These are phyloP conservation scores for Nematodospora anomalae DNA, from an alignment of 1,139 yeast species.

Conservation along the genomic window DNA sequence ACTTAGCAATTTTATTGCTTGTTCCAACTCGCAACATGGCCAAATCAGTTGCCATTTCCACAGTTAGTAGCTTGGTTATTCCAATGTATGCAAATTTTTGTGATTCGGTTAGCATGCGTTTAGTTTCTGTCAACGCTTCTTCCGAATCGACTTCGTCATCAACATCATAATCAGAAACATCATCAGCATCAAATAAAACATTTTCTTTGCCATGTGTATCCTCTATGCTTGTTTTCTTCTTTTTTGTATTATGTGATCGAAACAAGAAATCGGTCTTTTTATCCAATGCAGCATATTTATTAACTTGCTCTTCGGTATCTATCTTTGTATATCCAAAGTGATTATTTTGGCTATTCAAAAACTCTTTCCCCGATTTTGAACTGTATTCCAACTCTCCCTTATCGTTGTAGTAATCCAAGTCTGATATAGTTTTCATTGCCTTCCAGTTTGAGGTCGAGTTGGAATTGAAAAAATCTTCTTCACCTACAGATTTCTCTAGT, in stretches of 20 bases:
- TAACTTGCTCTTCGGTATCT: constrained; percentile 85
- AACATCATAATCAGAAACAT: constrained; percentile 30
- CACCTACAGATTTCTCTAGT: constrained; percentile 16
- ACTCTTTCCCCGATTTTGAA: constrained; percentile 20
- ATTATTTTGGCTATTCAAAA: constrained; percentile 24
- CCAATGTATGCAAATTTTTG: constrained; percentile 95
- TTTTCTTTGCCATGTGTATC: constrained; percentile 22
- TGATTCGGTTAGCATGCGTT: constrained; percentile 73
- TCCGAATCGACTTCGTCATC: constrained; percentile 49
- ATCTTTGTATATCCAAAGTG: constrained; percentile 80
- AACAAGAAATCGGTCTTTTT: constrained; percentile 83
- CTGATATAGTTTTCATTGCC: constrained; percentile 52
- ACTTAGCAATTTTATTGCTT: constrained; percentile 54
- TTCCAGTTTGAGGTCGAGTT: constrained; percentile 45
- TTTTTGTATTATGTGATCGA: constrained; percentile 21
- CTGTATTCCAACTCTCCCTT: constrained; percentile 49
- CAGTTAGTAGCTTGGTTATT: constrained; percentile 69
- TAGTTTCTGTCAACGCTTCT: constrained; percentile 76
- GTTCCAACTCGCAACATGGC: constrained; percentile 59
- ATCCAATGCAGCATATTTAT: constrained; percentile 70
- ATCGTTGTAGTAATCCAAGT: constrained; percentile 51
- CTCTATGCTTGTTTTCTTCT: constrained; percentile 10
- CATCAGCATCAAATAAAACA: constrained; percentile 32
- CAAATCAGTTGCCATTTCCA: constrained; percentile 78
- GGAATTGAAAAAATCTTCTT: constrained; percentile 39